Evolutionary conservation across 768 basidiomycete genomes (phyloP).

Genomic region (Mycena polygramma): DNA sequence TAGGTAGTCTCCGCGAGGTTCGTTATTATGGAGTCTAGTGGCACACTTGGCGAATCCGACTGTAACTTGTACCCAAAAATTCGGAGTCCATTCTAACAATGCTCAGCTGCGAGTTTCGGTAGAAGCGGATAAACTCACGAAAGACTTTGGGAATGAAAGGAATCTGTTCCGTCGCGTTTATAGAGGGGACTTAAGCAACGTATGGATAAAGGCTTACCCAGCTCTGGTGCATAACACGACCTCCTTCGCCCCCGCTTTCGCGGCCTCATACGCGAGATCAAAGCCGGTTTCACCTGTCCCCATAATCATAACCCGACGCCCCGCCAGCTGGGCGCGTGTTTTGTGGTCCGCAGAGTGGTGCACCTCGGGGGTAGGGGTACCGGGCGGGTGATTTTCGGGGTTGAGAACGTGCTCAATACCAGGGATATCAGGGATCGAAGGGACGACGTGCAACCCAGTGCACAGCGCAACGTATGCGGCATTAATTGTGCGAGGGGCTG

Average conservation of each 20-base stretch:
- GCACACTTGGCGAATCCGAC: constrained; percentile 51
- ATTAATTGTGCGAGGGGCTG: constrained; percentile 48
- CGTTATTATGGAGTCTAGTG: constrained; percentile 66
- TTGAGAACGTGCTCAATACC: constrained; percentile 58
- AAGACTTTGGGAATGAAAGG: constrained; percentile 69
- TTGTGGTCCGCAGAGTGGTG: constrained; percentile 70
- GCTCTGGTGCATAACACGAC: constrained; percentile 66
- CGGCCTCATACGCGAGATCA: constrained; percentile 67
- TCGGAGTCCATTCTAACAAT: constrained; percentile 63
- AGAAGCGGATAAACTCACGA: constrained; percentile 46
- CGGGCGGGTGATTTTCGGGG: constrained; percentile 31
- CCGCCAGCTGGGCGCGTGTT: constrained; percentile 55
- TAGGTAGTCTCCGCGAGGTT: constrained; percentile 69
- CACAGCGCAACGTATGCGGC: constrained; percentile 62
- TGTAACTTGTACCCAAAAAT: constrained; percentile 63
- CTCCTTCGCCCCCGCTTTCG: constrained; percentile 64
- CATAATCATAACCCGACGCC: constrained; percentile 65
- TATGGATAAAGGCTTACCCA: constrained; percentile 49
- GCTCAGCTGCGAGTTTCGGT: no score
- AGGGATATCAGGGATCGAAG: constrained; percentile 62
- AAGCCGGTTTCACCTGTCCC: constrained; percentile 75
- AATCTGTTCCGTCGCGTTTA: constrained; percentile 49
- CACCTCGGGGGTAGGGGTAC: constrained; percentile 39
- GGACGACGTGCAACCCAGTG: constrained; percentile 69
- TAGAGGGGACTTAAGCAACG: no score